Percentiles rank a stretch among this genome's conserved stretches.
These are phyloP conservation scores for Candida endomychidarum DNA, from an alignment of 805 yeast genomes.

Conservation along the genomic window DNA sequence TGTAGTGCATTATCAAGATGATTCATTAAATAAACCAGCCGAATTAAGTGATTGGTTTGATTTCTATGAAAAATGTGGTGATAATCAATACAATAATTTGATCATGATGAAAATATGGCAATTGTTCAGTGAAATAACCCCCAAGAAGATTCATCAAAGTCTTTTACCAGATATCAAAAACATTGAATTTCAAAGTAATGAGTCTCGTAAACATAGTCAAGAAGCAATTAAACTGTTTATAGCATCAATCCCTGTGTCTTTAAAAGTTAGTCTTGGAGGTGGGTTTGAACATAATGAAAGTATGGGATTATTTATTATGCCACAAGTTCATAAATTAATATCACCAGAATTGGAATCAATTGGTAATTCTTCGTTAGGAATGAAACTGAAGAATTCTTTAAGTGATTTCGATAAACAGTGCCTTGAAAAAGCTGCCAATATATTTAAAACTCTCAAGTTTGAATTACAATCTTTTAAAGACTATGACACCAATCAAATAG, in stretches of 20 bases:
- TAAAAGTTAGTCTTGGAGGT: conserved; percentile 30
- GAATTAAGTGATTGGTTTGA: conserved; percentile 72
- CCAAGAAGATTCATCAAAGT: conserved; percentile 17
- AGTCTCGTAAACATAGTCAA: conserved; percentile 30
- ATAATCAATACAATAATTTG: conserved; percentile 52
- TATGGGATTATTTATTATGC: conserved; percentile 32
- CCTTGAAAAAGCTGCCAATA: conserved; percentile 35
- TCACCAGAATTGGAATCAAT: conserved; percentile 25
- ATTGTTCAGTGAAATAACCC: conserved; percentile 61
- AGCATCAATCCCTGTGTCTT: conserved; percentile 27
- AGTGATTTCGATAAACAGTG: conserved; percentile 29
- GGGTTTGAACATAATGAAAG: conserved; percentile 22
- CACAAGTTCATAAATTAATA: conserved; percentile 32
- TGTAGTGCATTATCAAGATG: conserved; percentile 61
- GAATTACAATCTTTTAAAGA: conserved; percentile 38
- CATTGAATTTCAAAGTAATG: conserved; percentile 41
- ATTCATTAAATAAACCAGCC: conserved; percentile 56
- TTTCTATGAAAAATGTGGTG: conserved; percentile 60
- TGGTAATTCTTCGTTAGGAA: conserved; percentile 17
- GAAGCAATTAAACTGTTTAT: conserved; percentile 32
- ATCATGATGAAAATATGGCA: conserved; percentile 63
- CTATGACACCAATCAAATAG: conserved; percentile 27
- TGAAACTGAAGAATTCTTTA: conserved; percentile 23
- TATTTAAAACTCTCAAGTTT: conserved; percentile 41
- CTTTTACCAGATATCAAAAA: conserved; percentile 33